phyloP scores from a whole-genome alignment of 768 basidiomycete genomes.

The Russula virescens region DNA sequence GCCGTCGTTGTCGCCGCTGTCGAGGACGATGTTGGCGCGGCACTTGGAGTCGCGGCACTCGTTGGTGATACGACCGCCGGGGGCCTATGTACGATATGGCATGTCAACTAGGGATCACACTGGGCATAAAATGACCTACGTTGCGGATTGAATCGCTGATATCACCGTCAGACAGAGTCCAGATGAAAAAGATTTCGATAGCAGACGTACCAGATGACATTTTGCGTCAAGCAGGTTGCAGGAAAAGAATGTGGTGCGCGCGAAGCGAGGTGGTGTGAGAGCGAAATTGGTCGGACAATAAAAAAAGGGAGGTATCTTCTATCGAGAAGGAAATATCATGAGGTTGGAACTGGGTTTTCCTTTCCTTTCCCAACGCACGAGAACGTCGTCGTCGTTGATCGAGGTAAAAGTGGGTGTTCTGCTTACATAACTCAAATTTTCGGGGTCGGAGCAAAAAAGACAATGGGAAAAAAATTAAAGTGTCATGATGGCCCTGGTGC shows the following conservation, averaged over 20 bases:
- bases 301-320: background rate
- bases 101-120: background rate
- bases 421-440: slow-evolving; percentile 17
- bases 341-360: background rate
- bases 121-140: slow-evolving; percentile 4
- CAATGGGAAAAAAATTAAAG: background rate
- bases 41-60: background rate
- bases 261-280: slow-evolving; percentile 1
- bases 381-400: slow-evolving; percentile 9
- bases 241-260: slow-evolving; percentile 13
- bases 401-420: background rate
- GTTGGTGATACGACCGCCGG: background rate
- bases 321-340: slow-evolving; percentile 3
- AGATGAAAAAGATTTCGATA: background rate
- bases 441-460: background rate
- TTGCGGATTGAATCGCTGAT: background rate
- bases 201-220: slow-evolving; percentile 14
- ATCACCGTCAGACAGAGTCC: background rate
- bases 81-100: background rate
- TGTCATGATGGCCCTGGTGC: background rate
- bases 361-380: background rate
- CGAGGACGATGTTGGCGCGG: slow-evolving; percentile 1
- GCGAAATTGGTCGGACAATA: background rate
- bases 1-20: background rate
- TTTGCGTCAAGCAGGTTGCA: background rate